A percentile compares a stretch with the other conserved stretches of the same genome.
Evolutionary conservation across 2,329 filamentous ascomycete species (phyloP).

Genomic region (Tolypocladium album): DNA sequence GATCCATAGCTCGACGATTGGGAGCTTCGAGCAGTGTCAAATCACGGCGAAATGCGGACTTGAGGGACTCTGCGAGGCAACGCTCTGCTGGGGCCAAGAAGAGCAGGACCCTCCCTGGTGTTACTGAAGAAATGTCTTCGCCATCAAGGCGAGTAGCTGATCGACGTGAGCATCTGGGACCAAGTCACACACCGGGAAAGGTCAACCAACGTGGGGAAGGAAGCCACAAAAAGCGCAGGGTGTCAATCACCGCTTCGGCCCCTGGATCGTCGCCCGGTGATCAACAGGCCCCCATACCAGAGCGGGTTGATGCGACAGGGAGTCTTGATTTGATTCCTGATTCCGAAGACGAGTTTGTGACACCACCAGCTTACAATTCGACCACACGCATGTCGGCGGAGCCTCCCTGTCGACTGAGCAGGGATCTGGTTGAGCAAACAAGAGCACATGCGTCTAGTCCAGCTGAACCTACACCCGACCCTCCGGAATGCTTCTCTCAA

Average conservation of each 20-base stretch:
- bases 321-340: conserved; percentile 35
- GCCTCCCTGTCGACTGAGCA: neutral
- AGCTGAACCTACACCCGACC: neutral
- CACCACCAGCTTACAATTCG: conserved; percentile 15
- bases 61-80: conserved; percentile 3
- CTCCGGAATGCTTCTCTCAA: neutral
- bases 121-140: conserved; percentile 12
- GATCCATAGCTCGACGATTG: conserved; percentile 10
- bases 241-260: neutral
- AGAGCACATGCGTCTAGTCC: no score
- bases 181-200: conserved; percentile 3
- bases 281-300: conserved; percentile 4
- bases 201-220: conserved; percentile 4
- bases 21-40: conserved; percentile 8
- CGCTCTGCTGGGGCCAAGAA: neutral
- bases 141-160: conserved; percentile 11
- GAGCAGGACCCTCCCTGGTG: conserved; percentile 6
- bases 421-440: no score
- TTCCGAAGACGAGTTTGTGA: conserved; percentile 45
- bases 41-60: conserved; percentile 8
- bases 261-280: neutral
- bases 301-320: neutral
- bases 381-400: neutral
- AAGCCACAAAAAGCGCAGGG: conserved; percentile 8
- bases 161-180: conserved; percentile 2